Base-by-base conservation (phyloP, 257 asterid species). In the Solanum chilense region DNA sequence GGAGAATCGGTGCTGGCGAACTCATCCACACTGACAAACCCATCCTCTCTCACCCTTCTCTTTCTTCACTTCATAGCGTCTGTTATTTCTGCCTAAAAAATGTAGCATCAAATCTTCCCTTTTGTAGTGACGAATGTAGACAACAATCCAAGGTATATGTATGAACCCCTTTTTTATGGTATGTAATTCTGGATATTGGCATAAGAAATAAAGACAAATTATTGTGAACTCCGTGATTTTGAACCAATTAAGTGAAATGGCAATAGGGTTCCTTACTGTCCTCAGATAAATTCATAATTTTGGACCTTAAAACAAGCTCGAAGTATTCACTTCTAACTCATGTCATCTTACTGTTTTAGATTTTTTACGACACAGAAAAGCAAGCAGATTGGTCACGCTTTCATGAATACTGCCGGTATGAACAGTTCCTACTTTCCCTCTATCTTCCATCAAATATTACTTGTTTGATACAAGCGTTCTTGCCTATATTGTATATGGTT, bases 381-480 rank as follows among this genome's bases (percentile, higher is more conserved):
- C 92, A 90, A 90, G 93, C 93, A 84, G 92, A 94, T 89, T 96
- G 97, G 98, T 95, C 98, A 23, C 89, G 86, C n/a, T 93, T 96
- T 45, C 49, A 93, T 86, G 96, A 93, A 20, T 91, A 95, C 81
- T 96, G 99, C 92, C 88, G 93, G 99, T 96, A 93, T 86, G 93
- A 41, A 75, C 42, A 62, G 84, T 91, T 89, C 91, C 69, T 45
- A 0, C 37, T 83, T 52, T 56, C 88, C 86, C 85, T 86, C 58
- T 14, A 25, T 44, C 49, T 27, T 44, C 39, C n/a, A 44, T 77
- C n/a, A 45, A 77, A 44, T 77, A 14, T 77, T 25, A n/a, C 64
- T 25, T 77, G 25, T 77, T 77, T 77, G 8, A 44, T n/a, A 8
- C 64, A 45, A 12, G 4, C 4, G 7, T 41, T 76, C 37, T 13